Conservation (phyloP, 495 filamentous ascomycete species). For the Penicillium malachiteum region DNA sequence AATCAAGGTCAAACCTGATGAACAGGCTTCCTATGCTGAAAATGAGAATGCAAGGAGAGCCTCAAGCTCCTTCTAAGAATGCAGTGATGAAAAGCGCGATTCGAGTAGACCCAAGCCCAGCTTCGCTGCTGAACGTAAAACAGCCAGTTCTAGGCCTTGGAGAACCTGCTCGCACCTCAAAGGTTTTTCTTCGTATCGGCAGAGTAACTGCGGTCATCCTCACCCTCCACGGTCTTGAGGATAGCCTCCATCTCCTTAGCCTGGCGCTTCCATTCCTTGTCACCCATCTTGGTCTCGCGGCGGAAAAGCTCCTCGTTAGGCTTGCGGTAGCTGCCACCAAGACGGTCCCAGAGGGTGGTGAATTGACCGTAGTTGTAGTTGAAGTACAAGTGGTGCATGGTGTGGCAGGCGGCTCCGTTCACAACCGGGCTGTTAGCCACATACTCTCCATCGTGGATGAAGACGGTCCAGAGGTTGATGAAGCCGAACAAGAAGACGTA, state of each 20-base stretch:
- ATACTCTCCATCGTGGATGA: slow-evolving; percentile 98
- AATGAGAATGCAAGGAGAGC: slow-evolving; percentile 1
- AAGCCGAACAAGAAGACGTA: slow-evolving; percentile 86
- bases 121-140: neutral
- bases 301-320: slow-evolving; percentile 86
- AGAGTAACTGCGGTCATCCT: slow-evolving; percentile 75
- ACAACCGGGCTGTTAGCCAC: slow-evolving; percentile 82
- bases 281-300: slow-evolving; percentile 83
- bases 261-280: slow-evolving; percentile 78
- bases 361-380: slow-evolving; percentile 99
- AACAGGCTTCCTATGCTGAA: neutral
- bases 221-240: slow-evolving; percentile 80
- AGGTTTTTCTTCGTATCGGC: slow-evolving; percentile 44
- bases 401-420: slow-evolving; percentile 95
- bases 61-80: neutral
- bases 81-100: too few relatives aligned
- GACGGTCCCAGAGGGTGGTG: slow-evolving; percentile 90
- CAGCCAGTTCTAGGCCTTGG: neutral
- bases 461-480: slow-evolving; percentile 95
- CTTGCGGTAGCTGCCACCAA: slow-evolving; percentile 84
- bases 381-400: slow-evolving; percentile 97
- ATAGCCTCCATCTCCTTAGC: slow-evolving; percentile 82
- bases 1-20: too few relatives aligned
- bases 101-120: neutral
- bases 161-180: slow-evolving; percentile 9